Base-by-base conservation (phyloP, 176 grass and related monocot genomes). In the Ensete glaucum region DNA sequence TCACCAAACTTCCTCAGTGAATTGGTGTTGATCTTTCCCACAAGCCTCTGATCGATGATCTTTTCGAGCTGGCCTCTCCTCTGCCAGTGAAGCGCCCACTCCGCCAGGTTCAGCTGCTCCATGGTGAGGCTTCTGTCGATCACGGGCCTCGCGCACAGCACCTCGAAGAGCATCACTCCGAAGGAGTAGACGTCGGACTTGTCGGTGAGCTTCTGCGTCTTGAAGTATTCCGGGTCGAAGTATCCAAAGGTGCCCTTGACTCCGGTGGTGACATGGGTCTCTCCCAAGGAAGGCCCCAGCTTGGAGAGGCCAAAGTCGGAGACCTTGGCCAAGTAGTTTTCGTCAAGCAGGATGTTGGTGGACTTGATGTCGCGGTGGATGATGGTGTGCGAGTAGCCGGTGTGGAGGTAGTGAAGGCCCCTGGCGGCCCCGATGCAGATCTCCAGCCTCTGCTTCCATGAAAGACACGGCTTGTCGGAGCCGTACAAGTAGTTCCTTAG, bases 301-400 rank as follows among this genome's bases (percentile, higher is more conserved):
- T 29, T 69, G 12, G 67, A 69, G 26, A 69, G 67, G 26, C 67
- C 67, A 27, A 69, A 69, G 67, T 69, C 67, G 5, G 67, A 29
- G 4, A 69, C 67, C 15, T 69, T 69, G 34, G 67, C 67, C 67
- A 20, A 19, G 27, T 48, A 49, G 16, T 50, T 19, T 8, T 19
- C 67, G 77, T 92, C 92, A 25, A 96, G 92, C 12, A 96, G 82
- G 73, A 96, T 96, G 77, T 96, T 96, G 79, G 92, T 92, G 1
- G 89, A 96, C 86, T 96, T 96, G 52, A 96, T 87, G 71, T 96
- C 92, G 19, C 92, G 77, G 82, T 96, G 92, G 3, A 96, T 86
- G 79, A 96, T 96, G 50, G 25, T 69, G 2, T 69, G 26, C 26
- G 67, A 69, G 67, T 69, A n/a, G 34, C 67, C 34, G 13, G 67